phyloP scores from a whole-genome alignment of 148 eudicot species.

The Vaccinium corymbosum region DNA sequence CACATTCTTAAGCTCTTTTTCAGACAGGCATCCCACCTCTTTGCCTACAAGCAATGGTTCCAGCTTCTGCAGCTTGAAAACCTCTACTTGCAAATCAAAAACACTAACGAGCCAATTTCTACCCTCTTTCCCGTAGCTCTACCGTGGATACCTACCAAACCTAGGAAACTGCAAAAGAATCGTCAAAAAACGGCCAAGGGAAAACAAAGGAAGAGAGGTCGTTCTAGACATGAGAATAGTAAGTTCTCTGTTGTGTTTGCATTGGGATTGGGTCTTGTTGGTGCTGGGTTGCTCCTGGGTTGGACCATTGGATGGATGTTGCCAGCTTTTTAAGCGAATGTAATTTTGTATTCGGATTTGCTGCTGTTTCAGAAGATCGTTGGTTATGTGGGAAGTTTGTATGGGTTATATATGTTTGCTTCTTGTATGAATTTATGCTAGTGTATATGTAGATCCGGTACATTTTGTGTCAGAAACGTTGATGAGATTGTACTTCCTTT shows the following conservation, averaged over 20 bases:
- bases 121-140: slow-evolving; percentile 31
- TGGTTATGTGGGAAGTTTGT: neutral
- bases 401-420: neutral
- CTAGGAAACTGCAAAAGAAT: slow-evolving; percentile 31
- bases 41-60: slow-evolving; percentile 89
- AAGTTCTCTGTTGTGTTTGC: slow-evolving; percentile 71
- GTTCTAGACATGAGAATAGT: slow-evolving; percentile 36
- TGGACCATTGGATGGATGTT: slow-evolving; percentile 89
- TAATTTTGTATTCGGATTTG: neutral
- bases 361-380: slow-evolving; percentile 10
- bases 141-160: slow-evolving; percentile 43
- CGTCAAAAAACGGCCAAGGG: slow-evolving; percentile 33
- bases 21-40: slow-evolving; percentile 79
- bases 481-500: slow-evolving; percentile 14
- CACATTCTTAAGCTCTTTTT: slow-evolving; percentile 73
- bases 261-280: slow-evolving; percentile 73
- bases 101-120: slow-evolving; percentile 30
- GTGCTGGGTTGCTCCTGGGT: slow-evolving; percentile 89
- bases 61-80: slow-evolving; percentile 77
- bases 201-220: slow-evolving; percentile 39
- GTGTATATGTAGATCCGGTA: slow-evolving; percentile 6
- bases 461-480: neutral
- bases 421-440: slow-evolving; percentile 1
- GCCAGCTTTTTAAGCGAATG: slow-evolving; percentile 32
- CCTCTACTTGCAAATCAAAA: slow-evolving; percentile 42